Conservation (phyloP, 2,329 filamentous ascomycete species). For the Aspergillus awamori region DNA sequence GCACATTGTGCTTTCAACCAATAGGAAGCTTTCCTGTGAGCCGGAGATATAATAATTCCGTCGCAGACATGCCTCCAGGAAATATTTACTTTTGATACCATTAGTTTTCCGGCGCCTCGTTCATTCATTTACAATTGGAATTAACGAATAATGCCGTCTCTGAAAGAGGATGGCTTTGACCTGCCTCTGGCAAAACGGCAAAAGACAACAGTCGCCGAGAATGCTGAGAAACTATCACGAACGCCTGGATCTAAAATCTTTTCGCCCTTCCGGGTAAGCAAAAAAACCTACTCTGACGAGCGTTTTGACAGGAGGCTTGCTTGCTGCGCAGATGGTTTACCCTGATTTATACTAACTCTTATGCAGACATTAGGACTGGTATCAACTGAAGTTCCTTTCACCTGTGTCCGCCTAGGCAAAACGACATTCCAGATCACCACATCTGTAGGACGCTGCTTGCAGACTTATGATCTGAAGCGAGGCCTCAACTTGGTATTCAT, state of each 20-base stretch:
- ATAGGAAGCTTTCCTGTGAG: not conserved
- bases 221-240: constrained; percentile 46
- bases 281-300: constrained; percentile 33
- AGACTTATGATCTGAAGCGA: constrained; percentile 91
- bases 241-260: constrained; percentile 75
- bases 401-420: constrained; percentile 83
- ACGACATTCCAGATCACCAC: constrained; percentile 97
- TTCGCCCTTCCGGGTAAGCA: constrained; percentile 80
- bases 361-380: constrained; percentile 85
- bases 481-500: constrained; percentile 93
- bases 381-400: constrained; percentile 92
- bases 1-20: not conserved
- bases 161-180: constrained; percentile 57
- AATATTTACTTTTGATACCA: not conserved
- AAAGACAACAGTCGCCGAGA: constrained; percentile 55
- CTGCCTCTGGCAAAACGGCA: constrained; percentile 75
- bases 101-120: no score
- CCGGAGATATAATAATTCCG: constrained; percentile 9
- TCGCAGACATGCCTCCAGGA: not conserved
- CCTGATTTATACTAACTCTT: constrained; percentile 8
- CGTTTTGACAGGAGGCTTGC: not conserved
- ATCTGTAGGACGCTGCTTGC: constrained; percentile 83
- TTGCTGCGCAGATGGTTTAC: not conserved
- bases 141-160: constrained; percentile 48
- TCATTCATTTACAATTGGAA: not conserved